Evolutionary conservation across 2,329 filamentous ascomycete genomes (phyloP), one percentile per base, ranked within the genome.

Genomic region (Pseudogymnoascus sp.): DNA sequence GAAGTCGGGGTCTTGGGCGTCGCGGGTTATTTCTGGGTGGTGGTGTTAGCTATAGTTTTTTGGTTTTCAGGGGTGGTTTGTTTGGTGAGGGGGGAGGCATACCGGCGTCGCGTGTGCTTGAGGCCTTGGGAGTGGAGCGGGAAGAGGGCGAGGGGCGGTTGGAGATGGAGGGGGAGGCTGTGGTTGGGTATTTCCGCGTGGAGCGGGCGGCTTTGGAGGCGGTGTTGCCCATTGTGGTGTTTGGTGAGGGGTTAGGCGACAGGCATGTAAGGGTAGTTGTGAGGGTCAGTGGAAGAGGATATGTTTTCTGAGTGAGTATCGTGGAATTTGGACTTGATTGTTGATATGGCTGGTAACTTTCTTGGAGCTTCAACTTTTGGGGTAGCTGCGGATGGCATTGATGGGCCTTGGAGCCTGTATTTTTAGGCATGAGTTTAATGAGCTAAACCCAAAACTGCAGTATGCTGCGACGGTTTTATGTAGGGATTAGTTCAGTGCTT

Each of bases 1-100:
- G 21, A 60, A 41, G 58, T 60, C 58, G 26, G 58, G 58, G 29
- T 60, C 58, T 29, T 37, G 41, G 21, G 58, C 58, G 21, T 60
- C 58, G 58, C 21, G 58, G 33, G 37, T n/a, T 15, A 60, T 60
- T 21, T 37, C 58, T 60, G 36, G 33, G 11, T 33, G 4, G n/a
- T 36, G 3, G 21, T 17, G 17, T 39, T 39, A 40, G 58, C 6
- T 40, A 15, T 17, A 21, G n/a, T 5, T n/a, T n/a, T 9, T 21
- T 10, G 7, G 10, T 15, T 24, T 10, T 24, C 2, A 26, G 36
- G 11, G 4, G 29, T 11, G 9, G 1, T 21, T 21, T 21, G 3
- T 1, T n/a, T 10, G 17, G 17, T 7, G 8, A 11, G 8, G 29
- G 24, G 17, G 15, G 10, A 24, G 40, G 5, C 17, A 24, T 44